Evolutionary conservation across 768 basidiomycete species (phyloP).

Genomic region (Tulasnella sp.): DNA sequence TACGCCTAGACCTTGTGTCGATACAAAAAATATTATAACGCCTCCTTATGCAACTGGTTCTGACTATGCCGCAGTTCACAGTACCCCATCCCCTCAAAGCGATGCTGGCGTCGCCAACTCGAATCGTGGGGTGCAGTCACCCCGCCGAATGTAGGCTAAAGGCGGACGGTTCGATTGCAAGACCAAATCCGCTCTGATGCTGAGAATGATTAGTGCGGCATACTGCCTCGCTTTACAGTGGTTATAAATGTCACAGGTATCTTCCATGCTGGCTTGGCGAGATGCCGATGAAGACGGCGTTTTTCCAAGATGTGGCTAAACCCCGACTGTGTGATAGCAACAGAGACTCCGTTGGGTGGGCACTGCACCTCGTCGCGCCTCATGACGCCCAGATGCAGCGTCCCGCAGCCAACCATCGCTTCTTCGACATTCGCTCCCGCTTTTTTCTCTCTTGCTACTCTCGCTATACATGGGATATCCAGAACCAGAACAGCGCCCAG

Average conservation of each 20-base stretch:
- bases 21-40: background rate
- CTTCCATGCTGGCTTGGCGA: too few relatives aligned
- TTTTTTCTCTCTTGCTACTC: background rate
- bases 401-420: background rate
- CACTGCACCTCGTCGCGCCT: background rate
- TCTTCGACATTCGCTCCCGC: background rate
- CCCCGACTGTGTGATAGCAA: background rate
- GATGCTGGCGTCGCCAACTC: background rate
- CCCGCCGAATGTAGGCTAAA: too few relatives aligned
- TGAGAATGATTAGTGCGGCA: too few relatives aligned
- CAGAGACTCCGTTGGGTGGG: background rate
- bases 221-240: too few relatives aligned
- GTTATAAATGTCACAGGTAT: too few relatives aligned
- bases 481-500: conserved; percentile 5
- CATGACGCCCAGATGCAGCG: background rate
- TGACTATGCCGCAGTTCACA: background rate
- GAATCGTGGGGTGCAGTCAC: background rate
- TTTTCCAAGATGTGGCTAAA: background rate
- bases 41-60: background rate
- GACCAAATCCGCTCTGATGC: too few relatives aligned
- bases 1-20: background rate
- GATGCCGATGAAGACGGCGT: too few relatives aligned
- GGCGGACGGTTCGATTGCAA: too few relatives aligned
- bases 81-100: background rate
- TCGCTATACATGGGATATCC: background rate